Evolutionary conservation across 2,329 filamentous ascomycete species (phyloP).

Genomic region (Diaporthe eres): DNA sequence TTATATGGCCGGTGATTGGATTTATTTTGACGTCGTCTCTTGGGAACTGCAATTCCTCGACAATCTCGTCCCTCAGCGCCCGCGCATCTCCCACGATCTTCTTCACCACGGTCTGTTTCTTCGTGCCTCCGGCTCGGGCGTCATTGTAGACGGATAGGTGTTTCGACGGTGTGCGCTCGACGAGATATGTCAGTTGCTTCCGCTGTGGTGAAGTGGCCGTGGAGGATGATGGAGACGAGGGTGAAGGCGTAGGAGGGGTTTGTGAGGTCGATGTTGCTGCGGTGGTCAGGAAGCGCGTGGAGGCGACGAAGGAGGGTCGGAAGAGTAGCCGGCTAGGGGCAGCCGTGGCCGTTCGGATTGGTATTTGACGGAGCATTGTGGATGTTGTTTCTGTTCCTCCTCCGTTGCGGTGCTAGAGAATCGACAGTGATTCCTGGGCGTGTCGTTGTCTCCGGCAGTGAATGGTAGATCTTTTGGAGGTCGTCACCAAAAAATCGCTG

Average conservation of each 20-base stretch:
- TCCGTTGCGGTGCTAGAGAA: background rate
- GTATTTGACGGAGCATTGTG: constrained; percentile 37
- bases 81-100: constrained; percentile 82
- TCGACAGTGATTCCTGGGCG: background rate
- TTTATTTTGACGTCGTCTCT: constrained; percentile 68
- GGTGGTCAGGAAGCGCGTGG: constrained; percentile 14
- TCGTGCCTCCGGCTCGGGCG: constrained; percentile 81
- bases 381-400: background rate
- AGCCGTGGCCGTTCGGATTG: constrained; percentile 35
- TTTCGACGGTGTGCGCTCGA: constrained; percentile 78
- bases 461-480: background rate
- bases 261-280: background rate
- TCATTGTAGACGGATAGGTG: constrained; percentile 84
- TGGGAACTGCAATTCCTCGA: constrained; percentile 68
- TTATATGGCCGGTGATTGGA: constrained; percentile 78
- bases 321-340: constrained; percentile 34
- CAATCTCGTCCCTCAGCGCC: constrained; percentile 75
- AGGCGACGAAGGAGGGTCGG: constrained; percentile 20
- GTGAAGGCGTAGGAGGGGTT: constrained; percentile 39
- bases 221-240: constrained; percentile 32
- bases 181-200: constrained; percentile 73
- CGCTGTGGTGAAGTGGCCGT: constrained; percentile 36
- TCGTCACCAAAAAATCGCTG: constrained; percentile 15
- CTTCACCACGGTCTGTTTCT: constrained; percentile 80
- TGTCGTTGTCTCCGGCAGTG: background rate